Base-by-base conservation (phyloP, 106 monocot species). In the Agapanthus africanus region DNA sequence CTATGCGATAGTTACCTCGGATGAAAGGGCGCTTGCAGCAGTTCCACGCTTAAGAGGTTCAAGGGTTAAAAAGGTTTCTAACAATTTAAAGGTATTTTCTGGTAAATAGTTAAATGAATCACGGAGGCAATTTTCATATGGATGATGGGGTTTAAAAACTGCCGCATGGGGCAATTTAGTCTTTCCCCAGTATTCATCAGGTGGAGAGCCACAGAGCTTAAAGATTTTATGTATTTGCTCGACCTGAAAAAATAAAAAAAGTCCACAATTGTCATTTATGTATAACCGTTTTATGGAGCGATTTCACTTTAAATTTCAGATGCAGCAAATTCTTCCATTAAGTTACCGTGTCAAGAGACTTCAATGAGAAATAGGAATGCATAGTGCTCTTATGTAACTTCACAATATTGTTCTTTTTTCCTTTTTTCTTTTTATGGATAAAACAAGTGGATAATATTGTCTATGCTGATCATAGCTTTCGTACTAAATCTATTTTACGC, bases 201-300 rank as follows among this genome's bases (percentile, higher is more conserved):
- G 74, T 74, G 90, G 94, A 18, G 94, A 94, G 4, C 94, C 94
- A 64, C 94, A 94, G 18, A 94, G 84, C 80, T 94, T 94, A 65
- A 94, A 94, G 5, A 94, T 90, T 79, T 85, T 94, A 74, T 94
- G 94, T n/a, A 95, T 75, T 69, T 95, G 94, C 71, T 95, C 94
- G 16, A 95, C 88, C 93, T 93, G 62, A 33, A 36, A 64, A 54
- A 73, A 11, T 31, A 56, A 56, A 56, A 13, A 56, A 27, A 18
- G 1, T 28, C n/a, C 47, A 47, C 9, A 30, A 28, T 10, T 30
- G 15, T 19, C 1, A 56, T 3, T 10, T 1, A 1, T 50, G 50
- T 28, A 44, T 44, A 6, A 4, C 10, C 16, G 44, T 44, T 9
- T 42, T 42, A 42, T 42, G 42, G 42, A 10, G 42, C 9, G 42